Base-by-base conservation (phyloP, 371 early-diverging fungal genomes). In the Lichtheimia ornata region DNA sequence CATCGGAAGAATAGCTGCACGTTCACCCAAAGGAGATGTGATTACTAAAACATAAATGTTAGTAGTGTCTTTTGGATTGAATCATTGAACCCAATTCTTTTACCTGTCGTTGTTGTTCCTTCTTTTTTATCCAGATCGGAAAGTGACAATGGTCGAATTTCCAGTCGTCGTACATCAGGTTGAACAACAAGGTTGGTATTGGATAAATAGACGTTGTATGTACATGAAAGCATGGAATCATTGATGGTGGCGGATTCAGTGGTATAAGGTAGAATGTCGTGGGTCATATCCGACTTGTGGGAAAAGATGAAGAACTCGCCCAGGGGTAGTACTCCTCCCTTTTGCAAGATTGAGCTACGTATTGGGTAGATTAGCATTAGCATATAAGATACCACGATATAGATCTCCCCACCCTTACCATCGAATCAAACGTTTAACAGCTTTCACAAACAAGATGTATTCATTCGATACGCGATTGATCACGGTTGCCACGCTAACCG, bases 261-360 rank as follows among this genome's bases (percentile, higher is more conserved):
- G 35, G 35, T 35, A 35, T 35, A 35, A 9, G 35, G 35, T 11
- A 35, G 35, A 35, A 35, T 35, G 35, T 35, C 35, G 11, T 35
- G 4, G 35, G 9, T 35, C 35, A 35, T 35, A 35, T 35, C 35
- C 35, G 35, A 35, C 35, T 35, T 35, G 35, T 49, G 35, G 18
- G 72, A 71, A 52, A 66, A 73, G 9, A 79, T 56, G 42, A 72
- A 79, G 54, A 73, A 79, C 14, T 80, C 80, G 17, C 80, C 80
- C 41, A 80, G 51, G 27, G 80, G 77, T 17, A 80, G 24, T 12
- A 73, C 73, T 9, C 72, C 73, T 49, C 35, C 35, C 35, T 69
- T 72, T 22, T 28, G 55, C n/a, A 71, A 44, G 72, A 79, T 76
- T 56, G 65, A 56, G 6, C 79, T 79, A 67, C 22, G 27, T 3